Base-by-base conservation (phyloP, 1,284 basidiomycete genomes). In the Leccinum fallax region DNA sequence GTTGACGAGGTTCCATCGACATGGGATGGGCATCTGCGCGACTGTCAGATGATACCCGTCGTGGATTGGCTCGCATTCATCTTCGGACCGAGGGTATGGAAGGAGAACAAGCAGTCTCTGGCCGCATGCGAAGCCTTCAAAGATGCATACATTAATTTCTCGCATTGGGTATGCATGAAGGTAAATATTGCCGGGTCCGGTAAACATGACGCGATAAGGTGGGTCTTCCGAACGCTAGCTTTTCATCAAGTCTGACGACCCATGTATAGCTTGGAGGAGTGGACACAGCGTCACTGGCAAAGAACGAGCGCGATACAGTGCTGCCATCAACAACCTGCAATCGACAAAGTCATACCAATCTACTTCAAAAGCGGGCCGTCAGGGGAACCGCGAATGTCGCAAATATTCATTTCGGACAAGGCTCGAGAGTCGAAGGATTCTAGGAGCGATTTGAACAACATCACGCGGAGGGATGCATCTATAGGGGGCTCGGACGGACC, bases 321-420 rank as follows among this genome's bases (percentile, higher is more conserved):
- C 21, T 59, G 26, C 32, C 13, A 53, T 8, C 4, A 51, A 7
- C 30, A 62, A 38, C 65, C 58, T 11, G 19, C 36, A 28, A 43
- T 67, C 5, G 57, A 66, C 38, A 62, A 66, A 16, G 53, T 64
- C 15, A 68, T 68, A 24, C 61, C 59, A 2, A 61, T 67, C 6
- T 66, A 56, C 36, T 66, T 66, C 54, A 59, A 67, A 26, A 49
- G 30, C 10, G n/a, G n/a, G 21, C 48, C 30, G 8, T 5, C 59
- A 48, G 10, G 5, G 13, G 26, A 43, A 36, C n/a, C n/a, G n/a
- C 21, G 24, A 6, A 43, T 58, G 10, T 58, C 60, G 24, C 36
- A 61, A 16, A 61, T 53, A 28, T 61, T 61, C 16, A 53, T 61
- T 30, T 38, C 15, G 16, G 38, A 46, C 49, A 49, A 61, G 15